These are phyloP conservation scores for Boletus reticulatus DNA, from an alignment of 768 basidiomycete species.

Conservation along the genomic window DNA sequence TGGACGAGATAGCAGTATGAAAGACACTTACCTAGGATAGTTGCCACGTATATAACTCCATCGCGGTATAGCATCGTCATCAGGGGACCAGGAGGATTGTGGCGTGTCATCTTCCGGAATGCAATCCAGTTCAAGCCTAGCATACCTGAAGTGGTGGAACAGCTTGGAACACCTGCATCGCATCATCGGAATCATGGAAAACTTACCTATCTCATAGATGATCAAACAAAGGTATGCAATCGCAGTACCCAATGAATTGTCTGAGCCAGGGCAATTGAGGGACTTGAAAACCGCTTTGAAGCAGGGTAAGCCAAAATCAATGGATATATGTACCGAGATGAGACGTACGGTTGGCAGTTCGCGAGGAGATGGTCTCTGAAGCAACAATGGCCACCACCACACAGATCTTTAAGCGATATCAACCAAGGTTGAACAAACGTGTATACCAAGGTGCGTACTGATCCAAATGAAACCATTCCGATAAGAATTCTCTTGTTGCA, in stretches of 20 bases:
- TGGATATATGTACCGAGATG: background rate
- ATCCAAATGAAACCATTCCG: conserved; percentile 11
- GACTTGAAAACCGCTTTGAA: conserved; percentile 10
- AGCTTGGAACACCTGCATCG: background rate
- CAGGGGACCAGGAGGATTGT: conserved; percentile 4
- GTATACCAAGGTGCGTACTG: background rate
- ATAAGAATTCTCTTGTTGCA: conserved; percentile 15
- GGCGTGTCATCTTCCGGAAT: conserved; percentile 13
- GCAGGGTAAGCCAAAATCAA: background rate
- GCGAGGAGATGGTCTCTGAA: conserved; percentile 5
- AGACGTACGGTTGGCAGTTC: conserved; percentile 5
- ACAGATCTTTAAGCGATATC: conserved; percentile 2
- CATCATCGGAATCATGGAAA: background rate
- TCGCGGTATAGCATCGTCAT: conserved; percentile 17
- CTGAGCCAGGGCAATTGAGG: conserved; percentile 7
- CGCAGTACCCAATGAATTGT: conserved; percentile 1
- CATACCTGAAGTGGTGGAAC: conserved; percentile 8
- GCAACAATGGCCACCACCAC: background rate
- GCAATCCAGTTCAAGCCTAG: conserved; percentile 15
- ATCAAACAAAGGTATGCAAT: conserved; percentile 11
- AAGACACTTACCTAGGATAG: conserved; percentile 11
- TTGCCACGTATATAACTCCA: conserved; percentile 17
- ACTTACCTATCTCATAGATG: conserved; percentile 16
- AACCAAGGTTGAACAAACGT: background rate
- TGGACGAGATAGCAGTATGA: background rate